A percentile compares a stretch with the other conserved stretches of the same genome.
Evolutionary conservation across 495 filamentous ascomycete genomes (phyloP).

Genomic region (Aspergillus mulundensis): DNA sequence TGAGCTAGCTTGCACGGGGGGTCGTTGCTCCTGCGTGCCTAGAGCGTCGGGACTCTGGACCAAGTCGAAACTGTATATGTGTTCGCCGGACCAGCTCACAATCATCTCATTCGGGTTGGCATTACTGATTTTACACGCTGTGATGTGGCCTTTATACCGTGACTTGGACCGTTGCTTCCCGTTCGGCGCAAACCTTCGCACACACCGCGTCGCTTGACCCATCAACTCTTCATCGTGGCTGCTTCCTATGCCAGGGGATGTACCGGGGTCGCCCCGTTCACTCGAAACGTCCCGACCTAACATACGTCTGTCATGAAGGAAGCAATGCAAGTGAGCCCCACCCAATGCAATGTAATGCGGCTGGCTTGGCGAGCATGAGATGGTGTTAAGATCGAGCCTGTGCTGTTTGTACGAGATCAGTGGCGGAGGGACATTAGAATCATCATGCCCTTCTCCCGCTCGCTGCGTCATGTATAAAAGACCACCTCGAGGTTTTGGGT

Average conservation of each 20-base stretch:
- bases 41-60: constrained; percentile 57
- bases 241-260: constrained; percentile 29
- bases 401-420: constrained; percentile 68
- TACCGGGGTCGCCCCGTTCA: constrained; percentile 48
- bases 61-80: constrained; percentile 72
- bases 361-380: constrained; percentile 68
- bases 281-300: constrained; percentile 54
- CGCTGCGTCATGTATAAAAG: constrained; percentile 46
- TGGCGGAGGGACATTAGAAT: constrained; percentile 59
- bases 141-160: constrained; percentile 63
- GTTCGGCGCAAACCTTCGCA: constrained; percentile 64
- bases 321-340: constrained; percentile 68
- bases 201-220: constrained; percentile 62
- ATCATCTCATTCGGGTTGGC: constrained; percentile 70
- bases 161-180: constrained; percentile 51
- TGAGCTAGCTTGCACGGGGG: constrained; percentile 13
- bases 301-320: constrained; percentile 74
- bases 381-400: constrained; percentile 66
- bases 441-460: constrained; percentile 45
- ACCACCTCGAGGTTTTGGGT: constrained; percentile 52
- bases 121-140: constrained; percentile 75
- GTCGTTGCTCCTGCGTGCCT: constrained; percentile 25
- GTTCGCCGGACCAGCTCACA: constrained; percentile 72
- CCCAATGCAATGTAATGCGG: constrained; percentile 76
- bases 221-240: constrained; percentile 54